Percentiles rank a stretch among this genome's conserved stretches.
phyloP scores from a whole-genome alignment of 352 stramenopile genomes.

The Globisporangium okanoganense region DNA sequence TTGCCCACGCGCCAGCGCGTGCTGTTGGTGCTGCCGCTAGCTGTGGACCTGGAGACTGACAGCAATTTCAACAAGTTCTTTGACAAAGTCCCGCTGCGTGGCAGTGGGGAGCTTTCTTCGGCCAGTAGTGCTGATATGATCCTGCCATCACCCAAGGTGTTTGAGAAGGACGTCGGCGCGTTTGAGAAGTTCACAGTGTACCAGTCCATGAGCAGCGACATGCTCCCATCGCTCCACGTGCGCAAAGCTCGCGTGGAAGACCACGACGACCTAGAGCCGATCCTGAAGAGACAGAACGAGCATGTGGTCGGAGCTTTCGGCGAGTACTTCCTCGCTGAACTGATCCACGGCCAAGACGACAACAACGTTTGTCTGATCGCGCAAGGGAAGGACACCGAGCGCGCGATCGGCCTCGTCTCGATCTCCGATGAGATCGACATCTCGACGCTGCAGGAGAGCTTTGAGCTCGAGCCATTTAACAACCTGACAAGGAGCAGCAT shows the following conservation, averaged over 20 bases:
- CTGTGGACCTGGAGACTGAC: slow-evolving; percentile 46
- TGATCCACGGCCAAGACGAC: slow-evolving; percentile 87
- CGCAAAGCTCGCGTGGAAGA: slow-evolving; percentile 74
- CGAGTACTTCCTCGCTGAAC: slow-evolving; percentile 91
- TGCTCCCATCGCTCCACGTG: slow-evolving; percentile 48
- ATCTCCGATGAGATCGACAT: slow-evolving; percentile 86
- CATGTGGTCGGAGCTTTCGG: slow-evolving; percentile 73
- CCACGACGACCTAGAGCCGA: slow-evolving; percentile 75
- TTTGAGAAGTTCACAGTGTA: slow-evolving; percentile 53
- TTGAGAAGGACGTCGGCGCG: slow-evolving; percentile 25
- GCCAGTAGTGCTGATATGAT: slow-evolving; percentile 11
- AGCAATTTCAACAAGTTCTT: slow-evolving; percentile 58
- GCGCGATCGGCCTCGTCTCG: slow-evolving; percentile 75
- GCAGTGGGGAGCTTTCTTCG: neutral
- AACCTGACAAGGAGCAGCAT: slow-evolving; percentile 52
- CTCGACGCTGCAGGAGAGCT: slow-evolving; percentile 73
- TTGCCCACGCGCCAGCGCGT: slow-evolving; percentile 35
- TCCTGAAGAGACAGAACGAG: slow-evolving; percentile 58
- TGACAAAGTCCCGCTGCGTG: slow-evolving; percentile 24
- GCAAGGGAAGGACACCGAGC: slow-evolving; percentile 26
- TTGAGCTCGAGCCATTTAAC: slow-evolving; percentile 79
- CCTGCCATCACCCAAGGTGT: slow-evolving; percentile 18
- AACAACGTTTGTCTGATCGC: slow-evolving; percentile 84
- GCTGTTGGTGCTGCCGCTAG: slow-evolving; percentile 47
- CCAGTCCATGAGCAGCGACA: slow-evolving; percentile 27